Base-by-base conservation (phyloP, 169 alveolate genomes). In the Babesia gibsoni region DNA sequence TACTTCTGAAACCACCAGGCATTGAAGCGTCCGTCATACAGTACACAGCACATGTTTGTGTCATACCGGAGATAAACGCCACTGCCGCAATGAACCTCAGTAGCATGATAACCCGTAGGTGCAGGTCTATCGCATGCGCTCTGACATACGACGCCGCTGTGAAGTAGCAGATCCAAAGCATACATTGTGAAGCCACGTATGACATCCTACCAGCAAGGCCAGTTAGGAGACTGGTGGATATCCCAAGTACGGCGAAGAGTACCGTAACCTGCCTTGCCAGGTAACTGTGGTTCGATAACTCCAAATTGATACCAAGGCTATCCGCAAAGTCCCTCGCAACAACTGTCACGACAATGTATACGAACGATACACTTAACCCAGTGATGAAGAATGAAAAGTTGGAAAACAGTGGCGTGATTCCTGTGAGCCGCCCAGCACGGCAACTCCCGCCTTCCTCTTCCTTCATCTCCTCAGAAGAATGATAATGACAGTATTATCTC, bases 11-110 rank as follows among this genome's bases (percentile, higher is more conserved):
- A 1, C 58, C 72, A 0, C 72, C 72, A 0, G 72, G 72, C 72
- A 61, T 61, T 0, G 72, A 33, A 33, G 14, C 14, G 32, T 61
- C 72, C n/a, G 72, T 8, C 72, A 61, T 61, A 16, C 72, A 61
- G 29, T 61, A 61, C 0, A 61, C 35, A 3, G 72, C 72, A 8
- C 61, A 10, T 33, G 72, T 61, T 22, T 61, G 59, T 12, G 72
- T 58, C 59, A 61, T 61, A 23, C 72, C 33, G 25, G 72, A 61
- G 10, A 61, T 29, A 29, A 41, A 12, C 6, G 72, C 72, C 10
- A 48, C 29, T 5, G 20, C 29, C 25, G 72, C 59, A 18, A 48
- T 48, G 39, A 61, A 61, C 10, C 58, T n/a, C 72, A 61, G 42
- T 4, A 61, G 45, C 7, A 8, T 52, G 18, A 14, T 14, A n/a